phyloP scores from a whole-genome alignment of 164 flowering plant genomes.

The Piper betle region DNA sequence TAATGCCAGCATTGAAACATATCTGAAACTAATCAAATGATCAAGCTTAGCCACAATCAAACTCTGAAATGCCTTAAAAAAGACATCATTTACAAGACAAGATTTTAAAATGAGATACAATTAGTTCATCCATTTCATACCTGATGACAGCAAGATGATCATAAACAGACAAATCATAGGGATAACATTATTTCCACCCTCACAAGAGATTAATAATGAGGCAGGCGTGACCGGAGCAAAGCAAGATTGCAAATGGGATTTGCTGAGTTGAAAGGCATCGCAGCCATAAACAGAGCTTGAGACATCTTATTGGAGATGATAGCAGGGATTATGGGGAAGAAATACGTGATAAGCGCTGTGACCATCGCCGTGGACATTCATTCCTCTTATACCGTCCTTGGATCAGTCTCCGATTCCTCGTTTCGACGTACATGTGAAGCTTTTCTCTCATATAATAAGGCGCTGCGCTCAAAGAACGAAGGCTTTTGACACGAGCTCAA shows the following conservation, averaged over 20 bases:
- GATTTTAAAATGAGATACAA: not conserved
- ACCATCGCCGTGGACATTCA: not conserved
- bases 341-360: slow-evolving; percentile 1
- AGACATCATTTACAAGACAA: too few relatives aligned
- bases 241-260: too few relatives aligned
- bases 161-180: not conserved
- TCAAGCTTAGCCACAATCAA: not conserved
- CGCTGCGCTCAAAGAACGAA: too few relatives aligned
- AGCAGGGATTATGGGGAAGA: not conserved
- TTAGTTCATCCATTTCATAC: not conserved
- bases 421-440: not conserved
- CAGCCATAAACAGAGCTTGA: not conserved
- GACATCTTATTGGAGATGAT: not conserved
- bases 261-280: not conserved
- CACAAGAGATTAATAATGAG: not conserved
- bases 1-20: not conserved
- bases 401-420: not conserved
- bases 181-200: not conserved
- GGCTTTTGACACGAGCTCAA: too few relatives aligned
- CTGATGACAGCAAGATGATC: not conserved
- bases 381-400: slow-evolving; percentile 3
- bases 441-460: too few relatives aligned
- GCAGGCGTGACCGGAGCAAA: too few relatives aligned
- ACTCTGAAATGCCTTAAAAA: too few relatives aligned
- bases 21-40: not conserved